Evolutionary conservation across 1,139 yeast species (phyloP), one percentile per base, ranked within the genome.

Genomic region (Pichia sp.): DNA sequence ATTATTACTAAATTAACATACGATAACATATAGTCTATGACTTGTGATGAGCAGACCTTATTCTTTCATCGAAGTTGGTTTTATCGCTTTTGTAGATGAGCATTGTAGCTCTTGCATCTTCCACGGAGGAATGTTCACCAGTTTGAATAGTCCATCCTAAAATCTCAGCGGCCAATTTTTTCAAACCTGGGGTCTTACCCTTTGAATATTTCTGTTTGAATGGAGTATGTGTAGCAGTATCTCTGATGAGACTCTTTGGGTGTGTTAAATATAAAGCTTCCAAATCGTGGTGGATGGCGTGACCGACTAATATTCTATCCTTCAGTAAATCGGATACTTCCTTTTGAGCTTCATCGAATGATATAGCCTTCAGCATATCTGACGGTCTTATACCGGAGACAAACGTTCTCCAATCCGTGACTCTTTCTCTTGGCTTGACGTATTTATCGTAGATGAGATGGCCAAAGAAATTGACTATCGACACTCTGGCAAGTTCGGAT

Each of bases 371-470:
- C 33, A 71, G 68, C 85, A 90, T 81, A 61, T 85, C 79, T 9
- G 68, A 66, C 0, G 96, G 86, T 2, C 82, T 72, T 3, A 91
- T 79, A 15, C 98, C 98, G 63, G 94, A 83, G n/a, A 88, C 95
- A 87, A 91, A 83, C 0, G 97, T 91, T 63, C 97, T 75, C 90
- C 94, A 91, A 64, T 90, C 96, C 0, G 91, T 83, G 2, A 91
- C 96, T 46, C 69, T 70, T 56, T 83, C 90, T 34, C 72, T 68
- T 2, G 97, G 97, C 54, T 72, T 72, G 1, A 91, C 97, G 67
- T 74, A 90, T 38, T 75, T 70, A 64, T 91, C 97, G 53, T 83
- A 70, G 0, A 91, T 61, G 0, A 80, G 74, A 55, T 77, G 76
- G 0, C 98, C 97, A 61, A 78, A 84, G 61, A 75, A 88, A 63